Evolutionary conservation across 1,284 basidiomycete species (phyloP).

Genomic region (Pascua sp.): DNA sequence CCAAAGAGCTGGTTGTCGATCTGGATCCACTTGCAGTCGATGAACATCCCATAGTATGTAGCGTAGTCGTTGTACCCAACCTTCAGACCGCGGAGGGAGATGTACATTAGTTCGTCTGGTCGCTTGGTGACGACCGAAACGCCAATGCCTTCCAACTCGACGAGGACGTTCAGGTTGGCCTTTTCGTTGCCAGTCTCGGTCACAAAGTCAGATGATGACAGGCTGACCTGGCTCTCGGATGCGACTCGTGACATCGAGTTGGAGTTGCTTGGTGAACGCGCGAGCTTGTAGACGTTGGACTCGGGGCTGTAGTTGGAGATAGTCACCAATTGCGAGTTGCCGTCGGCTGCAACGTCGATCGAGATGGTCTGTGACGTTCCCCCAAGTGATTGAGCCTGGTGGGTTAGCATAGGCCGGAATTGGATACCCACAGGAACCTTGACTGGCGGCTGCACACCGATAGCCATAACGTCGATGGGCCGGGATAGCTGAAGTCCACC

Average conservation of each 20-base stretch:
- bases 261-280: slow-evolving; percentile 39
- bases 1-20: slow-evolving; percentile 98
- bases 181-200: slow-evolving; percentile 70
- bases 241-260: neutral
- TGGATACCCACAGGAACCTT: slow-evolving; percentile 57
- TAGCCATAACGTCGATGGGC: slow-evolving; percentile 89
- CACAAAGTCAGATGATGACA: slow-evolving; percentile 65
- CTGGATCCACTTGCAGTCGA: slow-evolving; percentile 87
- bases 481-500: slow-evolving; percentile 60
- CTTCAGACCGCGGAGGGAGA: slow-evolving; percentile 74
- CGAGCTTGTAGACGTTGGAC: slow-evolving; percentile 82
- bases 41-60: slow-evolving; percentile 72
- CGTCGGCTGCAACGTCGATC: slow-evolving; percentile 89
- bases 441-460: slow-evolving; percentile 88
- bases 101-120: slow-evolving; percentile 85
- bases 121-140: slow-evolving; percentile 86
- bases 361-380: slow-evolving; percentile 66
- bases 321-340: slow-evolving; percentile 76
- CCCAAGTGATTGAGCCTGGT: slow-evolving; percentile 10
- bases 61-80: slow-evolving; percentile 82
- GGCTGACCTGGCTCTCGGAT: slow-evolving; percentile 22
- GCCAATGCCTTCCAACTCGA: slow-evolving; percentile 88
- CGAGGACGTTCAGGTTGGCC: slow-evolving; percentile 64
- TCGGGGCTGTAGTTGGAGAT: slow-evolving; percentile 86
- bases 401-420: neutral